Evolutionary conservation across 805 yeast species (phyloP).

Genomic region (Wickerhamomyces chaumierensis): DNA sequence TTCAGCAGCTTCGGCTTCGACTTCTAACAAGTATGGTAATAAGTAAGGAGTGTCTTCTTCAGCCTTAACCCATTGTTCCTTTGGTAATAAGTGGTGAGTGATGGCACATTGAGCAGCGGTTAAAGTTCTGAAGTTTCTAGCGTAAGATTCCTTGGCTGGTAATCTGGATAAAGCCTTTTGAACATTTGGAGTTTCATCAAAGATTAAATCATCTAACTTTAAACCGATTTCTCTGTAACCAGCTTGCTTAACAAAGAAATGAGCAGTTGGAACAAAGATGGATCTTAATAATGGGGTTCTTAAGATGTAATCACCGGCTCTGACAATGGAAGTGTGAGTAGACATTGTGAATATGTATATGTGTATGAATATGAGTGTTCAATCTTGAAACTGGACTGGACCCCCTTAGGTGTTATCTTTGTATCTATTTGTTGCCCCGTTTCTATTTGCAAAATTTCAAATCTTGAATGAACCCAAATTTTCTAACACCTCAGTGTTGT

Average conservation of each 20-base stretch:
- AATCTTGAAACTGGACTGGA: too few species aligned
- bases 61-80: slow-evolving; percentile 62
- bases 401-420: too few species aligned
- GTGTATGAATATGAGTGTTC: not conserved
- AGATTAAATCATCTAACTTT: slow-evolving; percentile 76
- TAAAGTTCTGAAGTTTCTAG: slow-evolving; percentile 84
- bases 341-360: not conserved
- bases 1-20: slow-evolving; percentile 86
- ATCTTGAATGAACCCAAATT: too few species aligned
- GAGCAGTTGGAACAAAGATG: slow-evolving; percentile 70
- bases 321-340: slow-evolving; percentile 52
- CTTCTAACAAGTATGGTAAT: slow-evolving; percentile 83
- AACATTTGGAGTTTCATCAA: slow-evolving; percentile 79
- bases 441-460: not conserved
- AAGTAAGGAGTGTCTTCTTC: slow-evolving; percentile 78
- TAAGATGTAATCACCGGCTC: slow-evolving; percentile 67
- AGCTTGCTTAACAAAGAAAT: slow-evolving; percentile 57
- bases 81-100: slow-evolving; percentile 77
- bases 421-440: not conserved
- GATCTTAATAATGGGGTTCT: slow-evolving; percentile 70
- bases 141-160: slow-evolving; percentile 74
- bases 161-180: slow-evolving; percentile 84
- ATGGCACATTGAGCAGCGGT: slow-evolving; percentile 86
- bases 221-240: slow-evolving; percentile 96
- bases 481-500: too few species aligned